Conservation (phyloP, 1,139 yeast genomes). For the Blastobotrys buckinghamii region DNA sequence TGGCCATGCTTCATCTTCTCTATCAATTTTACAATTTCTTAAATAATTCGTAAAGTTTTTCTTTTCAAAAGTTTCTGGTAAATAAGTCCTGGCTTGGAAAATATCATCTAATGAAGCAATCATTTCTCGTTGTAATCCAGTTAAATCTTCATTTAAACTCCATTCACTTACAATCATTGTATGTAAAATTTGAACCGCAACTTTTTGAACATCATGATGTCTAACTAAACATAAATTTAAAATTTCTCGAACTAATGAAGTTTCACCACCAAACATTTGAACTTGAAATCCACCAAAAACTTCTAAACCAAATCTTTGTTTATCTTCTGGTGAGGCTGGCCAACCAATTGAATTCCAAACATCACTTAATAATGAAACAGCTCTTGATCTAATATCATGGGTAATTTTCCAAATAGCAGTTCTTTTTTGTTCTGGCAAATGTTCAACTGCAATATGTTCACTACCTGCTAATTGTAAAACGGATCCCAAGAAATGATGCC, state of each 20-base stretch:
- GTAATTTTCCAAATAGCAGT: constrained; percentile 64
- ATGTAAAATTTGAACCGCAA: constrained; percentile 68
- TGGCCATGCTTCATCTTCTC: constrained; percentile 60
- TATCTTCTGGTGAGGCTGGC: constrained; percentile 57
- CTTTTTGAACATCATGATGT: constrained; percentile 54
- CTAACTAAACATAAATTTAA: constrained; percentile 66
- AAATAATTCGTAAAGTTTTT: constrained; percentile 47
- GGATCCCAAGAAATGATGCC: constrained; percentile 50
- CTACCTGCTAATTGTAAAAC: constrained; percentile 50
- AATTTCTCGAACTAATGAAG: constrained; percentile 58
- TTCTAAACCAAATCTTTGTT: constrained; percentile 53
- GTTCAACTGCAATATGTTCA: constrained; percentile 30
- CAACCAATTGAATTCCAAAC: constrained; percentile 75
- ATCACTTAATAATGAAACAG: constrained; percentile 50
- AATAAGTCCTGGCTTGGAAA: constrained; percentile 48
- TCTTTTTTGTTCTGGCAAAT: constrained; percentile 57
- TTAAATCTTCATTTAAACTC: constrained; percentile 51
- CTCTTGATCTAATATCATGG: constrained; percentile 56
- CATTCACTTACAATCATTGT: constrained; percentile 64
- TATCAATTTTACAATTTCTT: constrained; percentile 51
- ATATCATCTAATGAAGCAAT: constrained; percentile 52
- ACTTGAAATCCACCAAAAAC: constrained; percentile 71
- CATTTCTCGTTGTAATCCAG: constrained; percentile 55
- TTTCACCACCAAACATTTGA: constrained; percentile 53
- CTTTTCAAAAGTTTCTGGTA: constrained; percentile 53